Evolutionary conservation across 176 grass and related monocot genomes (phyloP).

Genomic region (Avena sativa): DNA sequence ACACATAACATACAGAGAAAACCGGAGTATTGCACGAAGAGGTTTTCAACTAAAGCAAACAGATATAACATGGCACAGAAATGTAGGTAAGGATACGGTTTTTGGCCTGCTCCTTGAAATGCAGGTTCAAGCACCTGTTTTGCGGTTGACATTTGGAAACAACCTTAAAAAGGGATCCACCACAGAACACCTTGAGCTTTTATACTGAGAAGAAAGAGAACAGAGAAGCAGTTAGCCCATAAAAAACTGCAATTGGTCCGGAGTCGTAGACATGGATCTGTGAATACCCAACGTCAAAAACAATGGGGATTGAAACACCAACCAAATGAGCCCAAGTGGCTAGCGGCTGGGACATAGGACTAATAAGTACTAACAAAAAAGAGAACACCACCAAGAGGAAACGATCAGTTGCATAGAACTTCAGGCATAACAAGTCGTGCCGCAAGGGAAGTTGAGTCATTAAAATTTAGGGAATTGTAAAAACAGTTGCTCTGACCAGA

Average conservation of each 20-base stretch:
- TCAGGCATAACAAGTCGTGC: not conserved
- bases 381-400: not conserved
- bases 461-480: no score
- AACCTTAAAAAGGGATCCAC: conserved; percentile 23
- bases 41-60: conserved; percentile 22
- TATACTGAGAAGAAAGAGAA: conserved; percentile 20
- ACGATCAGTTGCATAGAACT: not conserved
- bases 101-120: conserved; percentile 73
- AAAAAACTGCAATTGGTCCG: conserved; percentile 9
- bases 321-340: not conserved
- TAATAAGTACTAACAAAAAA: not conserved
- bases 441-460: not conserved
- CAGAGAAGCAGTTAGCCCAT: not conserved
- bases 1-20: conserved; percentile 26
- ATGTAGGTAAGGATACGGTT: conserved; percentile 64
- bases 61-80: conserved; percentile 10
- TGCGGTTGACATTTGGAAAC: conserved; percentile 52
- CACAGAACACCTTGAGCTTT: conserved; percentile 8
- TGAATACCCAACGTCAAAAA: not conserved
- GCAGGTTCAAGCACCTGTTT: conserved; percentile 66
- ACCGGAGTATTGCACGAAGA: not conserved
- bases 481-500: not conserved
- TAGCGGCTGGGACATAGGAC: not conserved
- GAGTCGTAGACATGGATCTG: not conserved
- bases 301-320: not conserved